phyloP scores from a whole-genome alignment of 2,329 filamentous ascomycete species.

The Chaetomiaceae sp. region DNA sequence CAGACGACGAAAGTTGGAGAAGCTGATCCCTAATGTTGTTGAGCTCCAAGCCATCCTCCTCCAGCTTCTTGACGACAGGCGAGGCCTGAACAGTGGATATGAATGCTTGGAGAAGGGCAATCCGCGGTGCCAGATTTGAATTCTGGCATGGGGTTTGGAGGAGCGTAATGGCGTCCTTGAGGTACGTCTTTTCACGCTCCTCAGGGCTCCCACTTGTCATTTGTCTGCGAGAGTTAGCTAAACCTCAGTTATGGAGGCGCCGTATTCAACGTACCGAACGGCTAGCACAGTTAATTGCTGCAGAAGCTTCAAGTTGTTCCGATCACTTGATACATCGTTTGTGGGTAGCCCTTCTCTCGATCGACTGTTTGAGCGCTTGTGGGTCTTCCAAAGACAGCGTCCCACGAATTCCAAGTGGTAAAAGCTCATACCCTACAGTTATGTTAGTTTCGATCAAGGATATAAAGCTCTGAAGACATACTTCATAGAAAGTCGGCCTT shows the following conservation, averaged over 20 bases:
- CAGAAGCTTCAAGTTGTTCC: conserved; percentile 20
- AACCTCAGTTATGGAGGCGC: no score
- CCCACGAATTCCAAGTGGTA: conserved; percentile 34
- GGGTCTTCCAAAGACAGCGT: conserved; percentile 14
- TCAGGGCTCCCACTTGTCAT: conserved; percentile 41
- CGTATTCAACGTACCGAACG: conserved; percentile 19
- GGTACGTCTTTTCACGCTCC: conserved; percentile 35
- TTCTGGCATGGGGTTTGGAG: conserved; percentile 21
- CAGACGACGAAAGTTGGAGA: conserved; percentile 7
- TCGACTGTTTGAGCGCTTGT: conserved; percentile 16
- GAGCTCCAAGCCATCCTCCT: conserved; percentile 15
- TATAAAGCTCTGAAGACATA: conserved; percentile 15
- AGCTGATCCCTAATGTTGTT: conserved; percentile 10
- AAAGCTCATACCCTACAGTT: conserved; percentile 37
- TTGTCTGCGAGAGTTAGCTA: conserved; percentile 32
- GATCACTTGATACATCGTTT: conserved; percentile 15
- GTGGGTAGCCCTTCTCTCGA: conserved; percentile 9
- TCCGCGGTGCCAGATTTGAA: conserved; percentile 9
- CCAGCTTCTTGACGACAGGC: conserved; percentile 14
- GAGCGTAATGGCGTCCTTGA: conserved; percentile 30
- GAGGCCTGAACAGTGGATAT: conserved; percentile 14
- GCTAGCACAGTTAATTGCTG: conserved; percentile 20
- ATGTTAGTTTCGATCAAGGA: conserved; percentile 5
- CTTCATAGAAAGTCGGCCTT: conserved; percentile 48
- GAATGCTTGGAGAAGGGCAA: conserved; percentile 22